Conservation (phyloP, 2,329 filamentous ascomycete genomes). For the Alternaria sp. region DNA sequence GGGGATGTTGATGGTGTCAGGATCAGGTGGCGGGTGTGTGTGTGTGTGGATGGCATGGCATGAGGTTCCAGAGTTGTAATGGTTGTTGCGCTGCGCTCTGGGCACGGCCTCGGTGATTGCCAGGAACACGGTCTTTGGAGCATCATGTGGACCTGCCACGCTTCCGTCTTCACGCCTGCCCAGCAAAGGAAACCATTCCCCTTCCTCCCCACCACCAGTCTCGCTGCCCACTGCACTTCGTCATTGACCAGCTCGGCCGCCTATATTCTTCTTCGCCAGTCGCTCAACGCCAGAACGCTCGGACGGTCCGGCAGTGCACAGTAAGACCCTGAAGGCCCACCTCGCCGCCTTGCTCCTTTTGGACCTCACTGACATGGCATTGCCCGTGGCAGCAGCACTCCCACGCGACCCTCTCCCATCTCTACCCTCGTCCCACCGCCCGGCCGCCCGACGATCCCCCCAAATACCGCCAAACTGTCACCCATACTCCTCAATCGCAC, state of each 20-base stretch:
- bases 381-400: conserved; percentile 8
- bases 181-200: conserved; percentile 12
- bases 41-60: not conserved
- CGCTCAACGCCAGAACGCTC: conserved; percentile 30
- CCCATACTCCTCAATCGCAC: conserved; percentile 87
- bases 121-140: conserved; percentile 25
- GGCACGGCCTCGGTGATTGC: conserved; percentile 20
- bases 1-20: conserved; percentile 20
- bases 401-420: conserved; percentile 9
- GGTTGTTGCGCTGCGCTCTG: conserved; percentile 7
- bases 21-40: conserved; percentile 2
- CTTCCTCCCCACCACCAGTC: conserved; percentile 1
- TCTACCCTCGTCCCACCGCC: conserved; percentile 8
- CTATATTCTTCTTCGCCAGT: conserved; percentile 1
- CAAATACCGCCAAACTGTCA: conserved; percentile 96
- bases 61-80: conserved; percentile 10
- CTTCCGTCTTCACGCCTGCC: conserved; percentile 20
- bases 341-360: conserved; percentile 17
- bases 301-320: conserved; percentile 42
- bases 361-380: conserved; percentile 10
- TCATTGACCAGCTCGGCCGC: no score
- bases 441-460: conserved; percentile 14
- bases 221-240: not conserved
- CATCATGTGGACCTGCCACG: conserved; percentile 29
- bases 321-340: conserved; percentile 40